A percentile compares a stretch with the other conserved stretches of the same genome.
These are phyloP conservation scores for Mycothermus thermophilus DNA, from an alignment of 495 filamentous ascomycete genomes.

Conservation along the genomic window DNA sequence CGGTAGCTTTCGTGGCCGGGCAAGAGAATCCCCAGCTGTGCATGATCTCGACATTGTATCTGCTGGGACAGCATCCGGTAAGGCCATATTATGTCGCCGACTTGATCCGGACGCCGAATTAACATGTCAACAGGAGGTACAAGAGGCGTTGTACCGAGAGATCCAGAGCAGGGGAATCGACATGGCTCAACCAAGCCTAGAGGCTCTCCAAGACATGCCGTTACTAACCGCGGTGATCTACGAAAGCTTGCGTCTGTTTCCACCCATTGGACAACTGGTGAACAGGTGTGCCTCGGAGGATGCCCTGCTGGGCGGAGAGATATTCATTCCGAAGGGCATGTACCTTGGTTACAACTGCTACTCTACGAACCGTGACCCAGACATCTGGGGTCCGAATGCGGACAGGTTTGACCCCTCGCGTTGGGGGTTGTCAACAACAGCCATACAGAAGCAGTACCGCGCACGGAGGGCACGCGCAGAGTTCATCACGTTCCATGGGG, in stretches of 20 bases:
- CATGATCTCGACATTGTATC: slow-evolving; percentile 20
- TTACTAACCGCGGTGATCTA: slow-evolving; percentile 8
- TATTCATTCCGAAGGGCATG: slow-evolving; percentile 9
- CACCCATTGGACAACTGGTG: slow-evolving; percentile 24
- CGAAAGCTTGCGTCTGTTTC: slow-evolving; percentile 25
- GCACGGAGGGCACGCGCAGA: slow-evolving; percentile 9
- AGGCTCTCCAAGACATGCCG: slow-evolving; percentile 3
- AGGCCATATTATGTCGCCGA: no score
- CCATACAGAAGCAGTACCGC: slow-evolving; percentile 11
- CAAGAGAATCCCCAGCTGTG: slow-evolving; percentile 28
- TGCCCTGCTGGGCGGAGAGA: slow-evolving; percentile 15
- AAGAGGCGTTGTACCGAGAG: slow-evolving; percentile 4
- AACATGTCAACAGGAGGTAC: slow-evolving; percentile 1
- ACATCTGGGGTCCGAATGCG: slow-evolving; percentile 4
- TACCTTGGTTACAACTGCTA: slow-evolving; percentile 12
- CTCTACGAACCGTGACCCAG: slow-evolving; percentile 9
- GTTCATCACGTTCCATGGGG: slow-evolving; percentile 24
- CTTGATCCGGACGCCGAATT: no score
- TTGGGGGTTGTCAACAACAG: slow-evolving; percentile 3
- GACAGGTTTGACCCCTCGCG: slow-evolving; percentile 7
- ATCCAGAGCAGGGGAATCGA: background rate
- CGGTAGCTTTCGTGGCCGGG: slow-evolving; percentile 22
- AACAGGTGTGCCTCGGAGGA: slow-evolving; percentile 16
- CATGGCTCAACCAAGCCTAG: background rate
- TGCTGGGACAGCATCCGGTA: slow-evolving; percentile 20